phyloP scores from a whole-genome alignment of 2,329 filamentous ascomycete species.

The Fusarium sacchari region DNA sequence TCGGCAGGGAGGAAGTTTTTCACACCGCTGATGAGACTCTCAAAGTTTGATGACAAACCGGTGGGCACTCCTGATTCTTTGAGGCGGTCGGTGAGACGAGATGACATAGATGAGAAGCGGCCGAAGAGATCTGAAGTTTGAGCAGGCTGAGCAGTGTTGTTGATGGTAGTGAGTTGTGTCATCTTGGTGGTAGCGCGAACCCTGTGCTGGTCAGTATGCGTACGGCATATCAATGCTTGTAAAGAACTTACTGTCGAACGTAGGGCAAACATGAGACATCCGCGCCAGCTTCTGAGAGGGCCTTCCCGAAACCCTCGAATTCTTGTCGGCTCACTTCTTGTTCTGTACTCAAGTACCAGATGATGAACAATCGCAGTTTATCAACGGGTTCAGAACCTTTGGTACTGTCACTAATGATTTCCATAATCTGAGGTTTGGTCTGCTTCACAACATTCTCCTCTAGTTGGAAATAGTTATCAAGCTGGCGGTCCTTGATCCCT shows the following conservation, averaged over 20 bases:
- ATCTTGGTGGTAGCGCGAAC: conserved; percentile 96
- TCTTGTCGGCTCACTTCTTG: conserved; percentile 85
- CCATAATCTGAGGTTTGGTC: conserved; percentile 86
- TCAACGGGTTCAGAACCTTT: conserved; percentile 88
- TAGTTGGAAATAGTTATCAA: conserved; percentile 95
- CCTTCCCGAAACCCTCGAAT: conserved; percentile 86
- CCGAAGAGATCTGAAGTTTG: conserved; percentile 84
- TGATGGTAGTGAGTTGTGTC: conserved; percentile 95
- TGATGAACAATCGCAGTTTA: conserved; percentile 93
- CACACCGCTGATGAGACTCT: conserved; percentile 92
- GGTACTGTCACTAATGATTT: conserved; percentile 81
- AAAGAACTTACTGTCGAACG: conserved; percentile 76
- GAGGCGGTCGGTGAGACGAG: conserved; percentile 90
- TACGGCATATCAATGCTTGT: neutral
- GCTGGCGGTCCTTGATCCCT: conserved; percentile 92
- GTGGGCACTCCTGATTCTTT: conserved; percentile 86
- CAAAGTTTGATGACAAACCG: conserved; percentile 80
- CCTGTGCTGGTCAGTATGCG: conserved; percentile 54
- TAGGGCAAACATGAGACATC: conserved; percentile 85
- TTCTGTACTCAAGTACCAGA: conserved; percentile 96
- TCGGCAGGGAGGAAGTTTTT: conserved; percentile 98
- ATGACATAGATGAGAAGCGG: conserved; percentile 91
- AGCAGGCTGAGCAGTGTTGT: conserved; percentile 72
- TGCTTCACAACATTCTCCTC: conserved; percentile 95
- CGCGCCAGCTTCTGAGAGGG: conserved; percentile 77